Base-by-base conservation (phyloP, 208 protist species). In the Acanthamoeba triangularis region DNA sequence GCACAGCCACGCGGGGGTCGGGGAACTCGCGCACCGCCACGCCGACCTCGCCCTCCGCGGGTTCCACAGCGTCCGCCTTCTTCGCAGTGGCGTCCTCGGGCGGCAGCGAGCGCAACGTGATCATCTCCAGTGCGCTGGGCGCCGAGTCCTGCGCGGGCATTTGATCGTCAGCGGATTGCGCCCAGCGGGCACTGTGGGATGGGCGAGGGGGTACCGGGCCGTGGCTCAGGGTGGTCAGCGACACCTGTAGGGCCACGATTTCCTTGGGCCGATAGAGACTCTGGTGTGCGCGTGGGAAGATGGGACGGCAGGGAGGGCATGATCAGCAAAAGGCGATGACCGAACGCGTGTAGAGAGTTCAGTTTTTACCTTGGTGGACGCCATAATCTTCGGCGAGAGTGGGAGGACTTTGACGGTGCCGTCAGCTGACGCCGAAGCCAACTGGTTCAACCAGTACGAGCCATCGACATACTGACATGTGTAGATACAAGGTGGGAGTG, bases 251-350 rank as follows among this genome's bases (percentile, higher is more conserved):
- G 11, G 56, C 54, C 18, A 63, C 47, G n/a, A 69, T 90, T 20
- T 90, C 82, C 56, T 90, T 90, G n/a, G 82, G 82, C 28, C 82
- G 82, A 63, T 90, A 90, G n/a, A 90, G 56, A 28, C 82, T 90
- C 82, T 63, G 56, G 0, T 63, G 56, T 54, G 20, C 2, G 16
- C 7, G 6, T 85, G 76, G 23, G 30, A 18, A 41, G 72, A 41
- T 13, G 30, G 69, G 35, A 33, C n/a, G n/a, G n/a, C n/a, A n/a
- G 35, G 33, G 35, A 78, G 11, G 20, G 69, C 13, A 25, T 7
- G 33, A 78, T 44, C 1, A 78, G 41, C 20, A 2, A 5, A 37
- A 16, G 41, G 6, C 4, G 41, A 37, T 5, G 20, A 18, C 4
- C 2, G 30, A 47, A 1, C 41, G 30, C 13, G 74, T 25, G 13